Conservation (phyloP, 345 rosid species). For the Brassica nigra region DNA sequence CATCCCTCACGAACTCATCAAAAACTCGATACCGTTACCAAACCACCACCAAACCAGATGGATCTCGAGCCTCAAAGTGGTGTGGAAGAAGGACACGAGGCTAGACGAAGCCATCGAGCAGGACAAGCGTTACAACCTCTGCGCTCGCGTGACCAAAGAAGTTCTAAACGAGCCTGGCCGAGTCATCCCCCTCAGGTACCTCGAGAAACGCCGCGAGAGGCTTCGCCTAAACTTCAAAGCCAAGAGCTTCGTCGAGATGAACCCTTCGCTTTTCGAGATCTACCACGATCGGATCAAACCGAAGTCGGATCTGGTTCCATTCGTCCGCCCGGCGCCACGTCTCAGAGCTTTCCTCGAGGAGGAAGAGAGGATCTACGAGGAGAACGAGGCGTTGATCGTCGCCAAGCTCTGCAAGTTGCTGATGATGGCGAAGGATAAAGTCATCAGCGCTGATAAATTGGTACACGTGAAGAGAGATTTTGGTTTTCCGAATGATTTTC, state of each 20-base stretch:
- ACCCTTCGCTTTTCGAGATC: constrained; percentile 60
- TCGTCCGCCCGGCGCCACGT: constrained; percentile 57
- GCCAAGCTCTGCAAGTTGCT: constrained; percentile 75
- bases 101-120: constrained; percentile 75
- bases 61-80: constrained; percentile 80
- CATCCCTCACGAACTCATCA: constrained; percentile 21
- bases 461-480: constrained; percentile 86
- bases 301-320: constrained; percentile 56
- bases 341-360: constrained; percentile 65
- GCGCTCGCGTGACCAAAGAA: constrained; percentile 73
- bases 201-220: constrained; percentile 76
- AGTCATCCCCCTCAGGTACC: constrained; percentile 69
- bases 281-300: constrained; percentile 70
- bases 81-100: constrained; percentile 70
- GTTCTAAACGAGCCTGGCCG: constrained; percentile 81
- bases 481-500: constrained; percentile 79
- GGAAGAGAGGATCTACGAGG: constrained; percentile 51
- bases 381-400: constrained; percentile 63
- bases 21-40: neutral
- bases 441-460: constrained; percentile 64
- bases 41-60: constrained; percentile 31
- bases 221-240: constrained; percentile 57
- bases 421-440: constrained; percentile 76
- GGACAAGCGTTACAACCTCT: constrained; percentile 64
- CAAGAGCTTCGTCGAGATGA: constrained; percentile 53